These are phyloP conservation scores for Glycine soja DNA, from an alignment of 306 rosid genomes.

Conservation along the genomic window DNA sequence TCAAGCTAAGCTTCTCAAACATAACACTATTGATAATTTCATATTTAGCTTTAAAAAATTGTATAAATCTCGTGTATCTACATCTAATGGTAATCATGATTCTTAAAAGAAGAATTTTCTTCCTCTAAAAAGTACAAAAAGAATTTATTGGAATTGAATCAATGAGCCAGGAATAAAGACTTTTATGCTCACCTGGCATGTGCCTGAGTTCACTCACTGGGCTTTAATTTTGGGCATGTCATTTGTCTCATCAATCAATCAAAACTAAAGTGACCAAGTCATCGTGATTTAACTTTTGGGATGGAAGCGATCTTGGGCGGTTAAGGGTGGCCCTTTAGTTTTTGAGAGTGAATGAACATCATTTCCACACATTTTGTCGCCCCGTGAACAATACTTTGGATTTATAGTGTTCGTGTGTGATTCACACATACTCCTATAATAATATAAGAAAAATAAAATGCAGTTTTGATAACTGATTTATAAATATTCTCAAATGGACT, in stretches of 20 bases:
- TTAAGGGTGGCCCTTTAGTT: conserved; percentile 44
- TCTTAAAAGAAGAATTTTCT: background rate
- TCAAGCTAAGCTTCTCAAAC: too few relatives aligned
- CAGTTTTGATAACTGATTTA: background rate
- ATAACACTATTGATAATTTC: too few relatives aligned
- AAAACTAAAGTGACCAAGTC: conserved; percentile 33
- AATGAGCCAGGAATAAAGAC: conserved; percentile 23
- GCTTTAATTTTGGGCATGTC: conserved; percentile 41
- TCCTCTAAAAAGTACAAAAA: background rate
- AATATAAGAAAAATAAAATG: background rate
- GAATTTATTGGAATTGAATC: background rate
- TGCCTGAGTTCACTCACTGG: conserved; percentile 22
- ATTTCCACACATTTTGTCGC: conserved; percentile 20
- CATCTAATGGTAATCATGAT: background rate
- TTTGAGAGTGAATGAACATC: background rate
- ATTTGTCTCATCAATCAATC: conserved; percentile 51
- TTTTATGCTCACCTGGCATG: background rate
- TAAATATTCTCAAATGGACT: background rate
- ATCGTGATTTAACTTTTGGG: conserved; percentile 12
- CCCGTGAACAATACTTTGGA: background rate
- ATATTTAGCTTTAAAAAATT: too few relatives aligned
- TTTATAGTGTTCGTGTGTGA: background rate
- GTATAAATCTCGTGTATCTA: background rate
- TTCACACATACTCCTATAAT: background rate
- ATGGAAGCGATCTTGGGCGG: conserved; percentile 40